Conservation (phyloP, 208 protist species). For the Wallacemonas sp. region DNA sequence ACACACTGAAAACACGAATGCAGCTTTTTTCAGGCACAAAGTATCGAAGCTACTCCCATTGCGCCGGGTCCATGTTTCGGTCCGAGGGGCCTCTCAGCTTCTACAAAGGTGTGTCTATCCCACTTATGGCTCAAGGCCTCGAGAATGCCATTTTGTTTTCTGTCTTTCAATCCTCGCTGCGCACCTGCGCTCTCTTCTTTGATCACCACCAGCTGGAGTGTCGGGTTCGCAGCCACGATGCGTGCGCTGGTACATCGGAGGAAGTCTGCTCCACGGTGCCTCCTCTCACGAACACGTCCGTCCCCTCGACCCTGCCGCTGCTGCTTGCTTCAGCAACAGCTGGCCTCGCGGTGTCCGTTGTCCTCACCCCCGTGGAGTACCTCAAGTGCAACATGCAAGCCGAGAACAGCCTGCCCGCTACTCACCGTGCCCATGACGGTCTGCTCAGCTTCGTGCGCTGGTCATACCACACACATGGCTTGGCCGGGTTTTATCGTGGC, state of each 20-base stretch:
- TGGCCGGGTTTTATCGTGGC: slow-evolving; percentile 63
- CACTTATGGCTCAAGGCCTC: slow-evolving; percentile 43
- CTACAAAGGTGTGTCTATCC: slow-evolving; percentile 70
- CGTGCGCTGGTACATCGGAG: background rate
- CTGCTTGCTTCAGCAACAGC: slow-evolving; percentile 35
- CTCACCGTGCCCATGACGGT: slow-evolving; percentile 11
- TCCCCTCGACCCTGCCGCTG: slow-evolving; percentile 4
- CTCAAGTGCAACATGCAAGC: slow-evolving; percentile 69
- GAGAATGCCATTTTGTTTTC: slow-evolving; percentile 63
- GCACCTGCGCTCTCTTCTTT: slow-evolving; percentile 6
- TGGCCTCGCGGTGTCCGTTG: slow-evolving; percentile 51
- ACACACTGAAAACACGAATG: slow-evolving; percentile 83
- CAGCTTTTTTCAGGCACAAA: slow-evolving; percentile 30
- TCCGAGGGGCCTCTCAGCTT: slow-evolving; percentile 59
- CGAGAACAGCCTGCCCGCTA: slow-evolving; percentile 18
- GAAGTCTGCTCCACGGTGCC: background rate
- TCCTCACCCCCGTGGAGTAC: slow-evolving; percentile 61
- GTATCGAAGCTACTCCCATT: slow-evolving; percentile 46
- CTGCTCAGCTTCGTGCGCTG: background rate
- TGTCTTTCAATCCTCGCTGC: slow-evolving; percentile 35
- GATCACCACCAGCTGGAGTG: background rate
- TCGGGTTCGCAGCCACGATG: too few species aligned
- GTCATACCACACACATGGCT: slow-evolving; percentile 18
- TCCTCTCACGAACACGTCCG: background rate
- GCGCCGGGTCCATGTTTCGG: slow-evolving; percentile 26